Evolutionary conservation across 2,329 filamentous ascomycete genomes (phyloP).

Genomic region (Botrytis fragariae): DNA sequence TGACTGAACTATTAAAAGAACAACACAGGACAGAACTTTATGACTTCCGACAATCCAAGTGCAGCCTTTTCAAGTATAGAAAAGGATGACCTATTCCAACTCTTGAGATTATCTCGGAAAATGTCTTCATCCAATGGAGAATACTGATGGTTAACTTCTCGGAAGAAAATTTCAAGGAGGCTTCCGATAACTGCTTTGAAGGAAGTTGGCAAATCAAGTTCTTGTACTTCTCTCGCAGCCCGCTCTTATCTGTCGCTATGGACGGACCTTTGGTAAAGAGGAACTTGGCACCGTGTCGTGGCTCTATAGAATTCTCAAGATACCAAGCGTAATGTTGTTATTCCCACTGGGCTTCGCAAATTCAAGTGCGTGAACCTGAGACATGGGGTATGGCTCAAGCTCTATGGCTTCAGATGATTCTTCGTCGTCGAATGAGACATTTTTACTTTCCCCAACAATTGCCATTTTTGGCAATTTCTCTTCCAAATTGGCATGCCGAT

Average conservation of each 20-base stretch:
- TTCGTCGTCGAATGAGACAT: slow-evolving; percentile 23
- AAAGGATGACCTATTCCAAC: slow-evolving; percentile 56
- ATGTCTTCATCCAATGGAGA: slow-evolving; percentile 52
- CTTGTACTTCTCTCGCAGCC: slow-evolving; percentile 56
- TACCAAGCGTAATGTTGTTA: slow-evolving; percentile 52
- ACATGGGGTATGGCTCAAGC: slow-evolving; percentile 29
- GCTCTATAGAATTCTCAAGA: slow-evolving; percentile 54
- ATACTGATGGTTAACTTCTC: slow-evolving; percentile 58
- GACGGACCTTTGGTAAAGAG: slow-evolving; percentile 26
- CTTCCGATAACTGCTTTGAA: slow-evolving; percentile 51
- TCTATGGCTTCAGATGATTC: slow-evolving; percentile 24
- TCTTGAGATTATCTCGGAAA: slow-evolving; percentile 50
- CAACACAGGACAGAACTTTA: slow-evolving; percentile 57
- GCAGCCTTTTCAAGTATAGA: slow-evolving; percentile 48
- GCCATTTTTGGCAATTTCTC: slow-evolving; percentile 34
- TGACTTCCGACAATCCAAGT: slow-evolving; percentile 48
- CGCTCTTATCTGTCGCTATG: slow-evolving; percentile 39
- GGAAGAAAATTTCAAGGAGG: slow-evolving; percentile 53
- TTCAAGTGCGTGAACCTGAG: slow-evolving; percentile 44
- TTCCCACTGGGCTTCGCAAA: slow-evolving; percentile 49
- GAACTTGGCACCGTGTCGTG: slow-evolving; percentile 34
- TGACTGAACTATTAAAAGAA: slow-evolving; percentile 60
- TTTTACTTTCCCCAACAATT: slow-evolving; percentile 29
- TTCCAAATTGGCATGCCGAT: slow-evolving; percentile 55
- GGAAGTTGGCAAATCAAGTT: slow-evolving; percentile 57